Conservation (phyloP, 352 stramenopile genomes). For the Globisporangium carolinianum region DNA sequence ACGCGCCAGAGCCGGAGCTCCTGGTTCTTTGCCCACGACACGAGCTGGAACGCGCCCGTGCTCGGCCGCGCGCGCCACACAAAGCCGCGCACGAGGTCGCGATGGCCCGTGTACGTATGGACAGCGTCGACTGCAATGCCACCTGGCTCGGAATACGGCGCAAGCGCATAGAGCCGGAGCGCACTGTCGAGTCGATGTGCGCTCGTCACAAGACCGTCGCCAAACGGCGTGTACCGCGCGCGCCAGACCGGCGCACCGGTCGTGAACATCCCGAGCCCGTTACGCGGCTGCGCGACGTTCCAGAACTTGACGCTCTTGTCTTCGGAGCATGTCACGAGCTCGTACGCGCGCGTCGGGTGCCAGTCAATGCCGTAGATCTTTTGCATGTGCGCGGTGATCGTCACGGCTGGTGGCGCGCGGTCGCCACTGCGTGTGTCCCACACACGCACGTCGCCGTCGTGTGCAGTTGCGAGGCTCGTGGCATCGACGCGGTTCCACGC, state of each 20-base stretch:
- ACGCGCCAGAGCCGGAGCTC: slow-evolving; percentile 69
- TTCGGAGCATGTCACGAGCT: slow-evolving; percentile 82
- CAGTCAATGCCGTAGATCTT: slow-evolving; percentile 81
- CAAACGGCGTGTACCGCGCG: slow-evolving; percentile 74
- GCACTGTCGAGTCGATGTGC: slow-evolving; percentile 55
- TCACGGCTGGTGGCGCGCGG: slow-evolving; percentile 39
- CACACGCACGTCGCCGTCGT: slow-evolving; percentile 72
- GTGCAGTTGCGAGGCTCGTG: slow-evolving; percentile 64
- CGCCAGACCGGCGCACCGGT: slow-evolving; percentile 61
- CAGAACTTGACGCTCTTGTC: slow-evolving; percentile 85
- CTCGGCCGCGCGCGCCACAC: slow-evolving; percentile 45
- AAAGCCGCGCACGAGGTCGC: slow-evolving; percentile 58
- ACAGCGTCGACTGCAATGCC: slow-evolving; percentile 32
- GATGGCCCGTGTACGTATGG: slow-evolving; percentile 55
- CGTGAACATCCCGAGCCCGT: slow-evolving; percentile 53
- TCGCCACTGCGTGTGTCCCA: slow-evolving; percentile 66
- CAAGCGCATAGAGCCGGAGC: slow-evolving; percentile 61
- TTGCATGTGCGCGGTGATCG: slow-evolving; percentile 79
- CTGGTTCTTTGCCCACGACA: slow-evolving; percentile 81
- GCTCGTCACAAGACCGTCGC: slow-evolving; percentile 75
- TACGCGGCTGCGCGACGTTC: slow-evolving; percentile 55
- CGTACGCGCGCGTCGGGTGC: slow-evolving; percentile 66
- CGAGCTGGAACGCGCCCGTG: slow-evolving; percentile 49
- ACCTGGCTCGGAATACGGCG: slow-evolving; percentile 15
- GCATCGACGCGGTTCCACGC: slow-evolving; percentile 73